phyloP scores from a whole-genome alignment of 352 stramenopile genomes.

The Globisporangium yorkense region DNA sequence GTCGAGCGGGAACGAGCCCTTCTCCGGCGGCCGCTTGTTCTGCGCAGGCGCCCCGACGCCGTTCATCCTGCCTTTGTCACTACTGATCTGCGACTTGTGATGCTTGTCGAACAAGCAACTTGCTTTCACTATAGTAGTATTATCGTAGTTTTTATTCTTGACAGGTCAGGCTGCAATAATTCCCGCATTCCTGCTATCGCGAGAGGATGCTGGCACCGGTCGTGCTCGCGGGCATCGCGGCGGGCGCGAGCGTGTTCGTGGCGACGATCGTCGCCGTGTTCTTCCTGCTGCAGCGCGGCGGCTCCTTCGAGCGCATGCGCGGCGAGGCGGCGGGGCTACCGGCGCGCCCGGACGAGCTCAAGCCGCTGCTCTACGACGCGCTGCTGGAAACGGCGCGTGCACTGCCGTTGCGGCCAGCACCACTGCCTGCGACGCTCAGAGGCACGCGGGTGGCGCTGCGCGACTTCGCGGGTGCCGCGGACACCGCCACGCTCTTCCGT shows the following conservation, averaged over 20 bases:
- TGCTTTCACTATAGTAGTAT: background rate
- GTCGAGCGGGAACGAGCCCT: constrained; percentile 88
- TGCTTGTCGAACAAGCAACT: background rate
- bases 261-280: constrained; percentile 80
- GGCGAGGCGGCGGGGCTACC: constrained; percentile 72
- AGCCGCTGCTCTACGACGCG: constrained; percentile 85
- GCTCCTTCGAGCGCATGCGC: constrained; percentile 86
- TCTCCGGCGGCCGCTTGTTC: constrained; percentile 79
- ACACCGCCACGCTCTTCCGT: constrained; percentile 28
- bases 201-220: constrained; percentile 42
- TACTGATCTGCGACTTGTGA: background rate
- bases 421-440: constrained; percentile 23
- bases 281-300: constrained; percentile 71
- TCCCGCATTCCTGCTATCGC: background rate
- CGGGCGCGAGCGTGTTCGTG: constrained; percentile 78
- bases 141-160: too few relatives aligned
- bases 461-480: constrained; percentile 27
- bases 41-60: constrained; percentile 62
- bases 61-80: constrained; percentile 46
- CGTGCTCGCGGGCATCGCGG: constrained; percentile 72
- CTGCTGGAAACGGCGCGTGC: constrained; percentile 52
- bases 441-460: constrained; percentile 41
- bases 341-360: constrained; percentile 43
- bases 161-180: too few relatives aligned
- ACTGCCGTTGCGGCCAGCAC: constrained; percentile 7